phyloP scores from a whole-genome alignment of 768 basidiomycete species.

The Zangia roseola region DNA sequence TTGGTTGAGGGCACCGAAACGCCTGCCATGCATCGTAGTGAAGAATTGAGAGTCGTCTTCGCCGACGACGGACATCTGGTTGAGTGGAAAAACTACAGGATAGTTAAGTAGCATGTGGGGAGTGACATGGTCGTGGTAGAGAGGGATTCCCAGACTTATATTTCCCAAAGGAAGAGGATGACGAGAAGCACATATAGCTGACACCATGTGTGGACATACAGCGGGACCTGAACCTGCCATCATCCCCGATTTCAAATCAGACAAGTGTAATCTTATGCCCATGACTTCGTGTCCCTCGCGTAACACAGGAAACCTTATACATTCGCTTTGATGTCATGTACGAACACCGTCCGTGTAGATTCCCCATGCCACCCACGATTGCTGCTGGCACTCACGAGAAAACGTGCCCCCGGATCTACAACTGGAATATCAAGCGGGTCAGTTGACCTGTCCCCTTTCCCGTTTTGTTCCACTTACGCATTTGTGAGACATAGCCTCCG shows the following conservation, averaged over 20 bases:
- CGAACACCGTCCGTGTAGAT: slow-evolving; percentile 83
- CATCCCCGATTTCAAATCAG: slow-evolving; percentile 29
- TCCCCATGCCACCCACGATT: slow-evolving; percentile 95
- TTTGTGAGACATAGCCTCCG: slow-evolving; percentile 89
- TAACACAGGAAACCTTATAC: slow-evolving; percentile 30
- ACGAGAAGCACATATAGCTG: slow-evolving; percentile 32
- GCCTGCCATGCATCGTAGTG: slow-evolving; percentile 49
- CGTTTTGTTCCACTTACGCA: slow-evolving; percentile 63
- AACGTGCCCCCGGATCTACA: slow-evolving; percentile 79
- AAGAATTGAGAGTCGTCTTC: slow-evolving; percentile 54
- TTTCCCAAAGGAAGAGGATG: slow-evolving; percentile 27
- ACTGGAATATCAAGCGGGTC: slow-evolving; percentile 46
- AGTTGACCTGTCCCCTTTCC: slow-evolving; percentile 20
- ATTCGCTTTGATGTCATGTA: slow-evolving; percentile 76
- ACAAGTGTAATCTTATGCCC: slow-evolving; percentile 27
- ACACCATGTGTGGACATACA: slow-evolving; percentile 26
- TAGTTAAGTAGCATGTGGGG: slow-evolving; percentile 32
- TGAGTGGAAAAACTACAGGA: slow-evolving; percentile 34
- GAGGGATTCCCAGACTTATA: slow-evolving; percentile 28
- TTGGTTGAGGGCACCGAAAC: slow-evolving; percentile 53
- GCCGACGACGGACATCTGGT: slow-evolving; percentile 38
- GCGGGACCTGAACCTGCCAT: slow-evolving; percentile 30
- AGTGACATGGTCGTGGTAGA: slow-evolving; percentile 20
- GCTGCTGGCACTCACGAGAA: slow-evolving; percentile 89
- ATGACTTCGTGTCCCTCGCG: slow-evolving; percentile 15